Percentiles rank a stretch among this genome's conserved stretches.
Conservation (phyloP, 1,284 basidiomycete species). For the Rhodotorula sp. region DNA sequence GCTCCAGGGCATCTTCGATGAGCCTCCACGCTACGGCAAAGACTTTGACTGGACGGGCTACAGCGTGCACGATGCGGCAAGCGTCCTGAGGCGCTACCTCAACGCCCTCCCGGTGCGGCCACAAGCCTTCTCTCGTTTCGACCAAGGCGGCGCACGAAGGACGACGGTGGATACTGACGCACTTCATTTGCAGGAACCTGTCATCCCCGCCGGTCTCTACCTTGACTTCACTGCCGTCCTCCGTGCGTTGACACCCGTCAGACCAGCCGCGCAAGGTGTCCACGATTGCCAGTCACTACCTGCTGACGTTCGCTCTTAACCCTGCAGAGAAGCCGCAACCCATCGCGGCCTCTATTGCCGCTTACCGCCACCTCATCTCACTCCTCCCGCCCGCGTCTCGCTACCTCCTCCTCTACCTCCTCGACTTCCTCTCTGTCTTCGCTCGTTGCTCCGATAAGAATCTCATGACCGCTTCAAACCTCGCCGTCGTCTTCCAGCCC, state of each 20-base stretch:
- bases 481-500: slow-evolving; percentile 92
- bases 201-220: slow-evolving; percentile 85
- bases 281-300: too few relatives aligned
- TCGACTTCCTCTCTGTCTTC: slow-evolving; percentile 94
- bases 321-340: slow-evolving; percentile 30
- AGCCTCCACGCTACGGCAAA: slow-evolving; percentile 83
- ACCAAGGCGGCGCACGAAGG: not conserved
- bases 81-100: slow-evolving; percentile 90
- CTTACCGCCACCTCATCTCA: slow-evolving; percentile 81
- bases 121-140: slow-evolving; percentile 37
- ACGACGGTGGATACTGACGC: not conserved
- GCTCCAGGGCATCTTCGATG: slow-evolving; percentile 85
- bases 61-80: slow-evolving; percentile 94
- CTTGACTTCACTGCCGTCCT: slow-evolving; percentile 80
- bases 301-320: not conserved
- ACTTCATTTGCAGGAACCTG: slow-evolving; percentile 66
- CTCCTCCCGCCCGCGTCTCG: slow-evolving; percentile 84
- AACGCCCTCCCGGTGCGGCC: slow-evolving; percentile 86
- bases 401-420: slow-evolving; percentile 90
- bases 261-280: not conserved
- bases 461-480: slow-evolving; percentile 90
- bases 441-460: slow-evolving; percentile 87
- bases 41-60: slow-evolving; percentile 87
- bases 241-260: slow-evolving; percentile 55
- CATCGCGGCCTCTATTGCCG: slow-evolving; percentile 58